phyloP scores from a whole-genome alignment of 345 rosid genomes.

The Camelina hispida region DNA sequence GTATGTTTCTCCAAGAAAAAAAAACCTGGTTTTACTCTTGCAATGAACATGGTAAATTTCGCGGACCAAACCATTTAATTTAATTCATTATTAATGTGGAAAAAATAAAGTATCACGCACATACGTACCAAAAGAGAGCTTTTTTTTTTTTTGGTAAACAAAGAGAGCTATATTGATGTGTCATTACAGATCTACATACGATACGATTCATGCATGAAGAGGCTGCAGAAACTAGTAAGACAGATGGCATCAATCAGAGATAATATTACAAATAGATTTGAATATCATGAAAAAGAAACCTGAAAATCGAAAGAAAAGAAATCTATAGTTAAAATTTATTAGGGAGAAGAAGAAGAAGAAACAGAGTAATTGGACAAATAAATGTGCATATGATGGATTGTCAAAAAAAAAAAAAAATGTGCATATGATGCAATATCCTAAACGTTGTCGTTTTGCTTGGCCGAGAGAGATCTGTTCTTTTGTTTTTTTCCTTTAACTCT shows the following conservation, averaged over 20 bases:
- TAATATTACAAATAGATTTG: constrained; percentile 22
- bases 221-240: constrained; percentile 3
- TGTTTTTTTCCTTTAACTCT: constrained; percentile 29
- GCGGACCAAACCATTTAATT: background rate
- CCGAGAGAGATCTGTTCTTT: constrained; percentile 29
- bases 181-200: background rate
- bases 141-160: background rate
- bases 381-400: constrained; percentile 27
- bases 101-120: background rate
- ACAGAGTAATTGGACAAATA: constrained; percentile 26
- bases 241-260: constrained; percentile 8
- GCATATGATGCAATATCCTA: constrained; percentile 34
- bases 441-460: constrained; percentile 21
- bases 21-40: too few relatives aligned
- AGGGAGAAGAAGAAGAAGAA: constrained; percentile 26
- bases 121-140: background rate
- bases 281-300: background rate
- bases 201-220: constrained; percentile 24
- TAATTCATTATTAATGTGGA: background rate
- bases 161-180: constrained; percentile 1
- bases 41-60: too few relatives aligned
- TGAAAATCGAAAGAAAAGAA: background rate
- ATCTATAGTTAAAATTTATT: background rate
- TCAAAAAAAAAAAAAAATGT: too few relatives aligned
- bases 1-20: too few relatives aligned